phyloP scores from a whole-genome alignment of 2,329 filamentous ascomycete species.

The Cordyceps militaris region DNA sequence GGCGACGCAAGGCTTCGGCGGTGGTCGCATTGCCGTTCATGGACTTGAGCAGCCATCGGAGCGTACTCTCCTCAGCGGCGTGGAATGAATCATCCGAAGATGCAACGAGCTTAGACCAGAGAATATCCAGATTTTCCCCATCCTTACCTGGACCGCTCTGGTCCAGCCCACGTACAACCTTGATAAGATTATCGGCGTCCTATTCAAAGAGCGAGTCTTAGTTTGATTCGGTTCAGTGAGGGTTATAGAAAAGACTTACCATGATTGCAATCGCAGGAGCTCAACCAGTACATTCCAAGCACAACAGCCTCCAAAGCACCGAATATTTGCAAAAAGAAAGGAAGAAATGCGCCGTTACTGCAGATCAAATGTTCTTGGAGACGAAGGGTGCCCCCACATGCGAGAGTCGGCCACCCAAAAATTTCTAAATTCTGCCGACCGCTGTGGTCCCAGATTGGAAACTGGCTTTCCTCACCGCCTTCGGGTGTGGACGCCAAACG shows the following conservation, averaged over 20 bases:
- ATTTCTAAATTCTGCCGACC: slow-evolving; percentile 41
- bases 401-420: slow-evolving; percentile 24
- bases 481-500: slow-evolving; percentile 29
- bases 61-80: slow-evolving; percentile 48
- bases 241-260: neutral
- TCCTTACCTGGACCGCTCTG: slow-evolving; percentile 38
- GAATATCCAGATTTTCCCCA: slow-evolving; percentile 39
- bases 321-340: neutral
- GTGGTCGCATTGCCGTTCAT: slow-evolving; percentile 43
- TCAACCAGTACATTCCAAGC: slow-evolving; percentile 1
- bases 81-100: slow-evolving; percentile 37
- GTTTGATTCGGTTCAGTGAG: neutral
- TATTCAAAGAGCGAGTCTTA: slow-evolving; percentile 15
- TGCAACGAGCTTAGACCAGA: slow-evolving; percentile 43
- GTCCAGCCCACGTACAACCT: slow-evolving; percentile 48
- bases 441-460: slow-evolving; percentile 20
- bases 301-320: neutral
- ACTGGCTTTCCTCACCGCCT: slow-evolving; percentile 34
- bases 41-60: slow-evolving; percentile 58
- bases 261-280: neutral
- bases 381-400: slow-evolving; percentile 9
- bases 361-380: slow-evolving; percentile 6
- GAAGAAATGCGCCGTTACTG: neutral
- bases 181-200: slow-evolving; percentile 38
- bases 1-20: slow-evolving; percentile 47